These are phyloP conservation scores for Friedmanniomyces simplex DNA, from an alignment of 495 filamentous ascomycete species.

Conservation along the genomic window DNA sequence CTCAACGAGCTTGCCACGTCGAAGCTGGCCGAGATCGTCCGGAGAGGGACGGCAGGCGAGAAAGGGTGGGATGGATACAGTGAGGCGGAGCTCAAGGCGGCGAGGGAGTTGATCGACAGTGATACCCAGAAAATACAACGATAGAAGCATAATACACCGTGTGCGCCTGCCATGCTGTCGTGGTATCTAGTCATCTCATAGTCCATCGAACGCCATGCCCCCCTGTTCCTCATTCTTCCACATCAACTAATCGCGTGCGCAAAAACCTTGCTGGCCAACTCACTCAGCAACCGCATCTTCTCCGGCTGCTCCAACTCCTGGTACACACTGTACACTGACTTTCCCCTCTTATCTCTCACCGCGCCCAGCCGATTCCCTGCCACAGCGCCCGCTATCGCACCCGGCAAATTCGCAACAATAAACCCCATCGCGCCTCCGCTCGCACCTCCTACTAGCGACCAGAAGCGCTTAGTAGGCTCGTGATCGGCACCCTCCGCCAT, in stretches of 20 bases:
- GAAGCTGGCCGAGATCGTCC: conserved; percentile 66
- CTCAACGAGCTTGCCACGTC: conserved; percentile 63
- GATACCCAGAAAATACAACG: conserved; percentile 27
- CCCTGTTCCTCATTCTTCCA: background rate
- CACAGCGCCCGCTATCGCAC: conserved; percentile 79
- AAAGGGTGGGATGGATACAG: conserved; percentile 63
- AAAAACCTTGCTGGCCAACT: conserved; percentile 35
- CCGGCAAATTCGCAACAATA: conserved; percentile 85
- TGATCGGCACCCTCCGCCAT: conserved; percentile 52
- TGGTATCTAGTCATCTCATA: conserved; percentile 7
- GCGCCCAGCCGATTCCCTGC: conserved; percentile 85
- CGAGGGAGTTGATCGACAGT: conserved; percentile 57
- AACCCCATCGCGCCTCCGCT: conserved; percentile 89
- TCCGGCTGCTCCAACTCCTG: conserved; percentile 70
- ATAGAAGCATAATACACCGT: conserved; percentile 6
- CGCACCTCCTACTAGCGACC: conserved; percentile 72
- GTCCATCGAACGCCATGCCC: background rate
- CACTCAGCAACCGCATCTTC: conserved; percentile 53
- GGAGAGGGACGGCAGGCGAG: conserved; percentile 47
- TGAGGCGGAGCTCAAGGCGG: conserved; percentile 64
- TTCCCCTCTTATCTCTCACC: conserved; percentile 78
- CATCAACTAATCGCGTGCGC: conserved; percentile 28
- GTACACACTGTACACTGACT: conserved; percentile 91
- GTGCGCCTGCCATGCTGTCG: background rate
- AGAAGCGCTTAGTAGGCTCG: conserved; percentile 63